Evolutionary conservation across 1,284 basidiomycete genomes (phyloP).

Genomic region (Puccinia novopanici): DNA sequence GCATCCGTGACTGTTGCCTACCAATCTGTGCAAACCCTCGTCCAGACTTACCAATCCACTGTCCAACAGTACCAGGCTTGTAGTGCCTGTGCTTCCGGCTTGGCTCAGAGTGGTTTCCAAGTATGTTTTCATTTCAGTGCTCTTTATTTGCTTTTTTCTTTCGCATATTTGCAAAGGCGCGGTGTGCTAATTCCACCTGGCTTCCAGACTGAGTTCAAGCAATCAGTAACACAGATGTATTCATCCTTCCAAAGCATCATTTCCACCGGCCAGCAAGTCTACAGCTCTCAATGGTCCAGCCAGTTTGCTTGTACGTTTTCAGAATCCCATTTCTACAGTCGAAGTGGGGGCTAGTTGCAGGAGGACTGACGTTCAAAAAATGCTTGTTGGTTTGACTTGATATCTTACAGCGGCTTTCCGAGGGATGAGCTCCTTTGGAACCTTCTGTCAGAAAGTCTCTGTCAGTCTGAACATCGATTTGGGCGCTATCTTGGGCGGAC

Average conservation of each 20-base stretch:
- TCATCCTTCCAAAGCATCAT: not conserved
- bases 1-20: not conserved
- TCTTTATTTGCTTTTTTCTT: too few species aligned
- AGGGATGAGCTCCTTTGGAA: slow-evolving; percentile 20
- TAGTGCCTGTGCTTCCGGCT: not conserved
- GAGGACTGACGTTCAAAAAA: not conserved
- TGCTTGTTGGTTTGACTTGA: not conserved
- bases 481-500: not conserved
- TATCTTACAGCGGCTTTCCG: not conserved
- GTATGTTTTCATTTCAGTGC: not conserved
- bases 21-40: slow-evolving; percentile 16
- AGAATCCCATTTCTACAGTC: too few species aligned
- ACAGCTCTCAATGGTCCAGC: not conserved
- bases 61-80: not conserved
- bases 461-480: not conserved
- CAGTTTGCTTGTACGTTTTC: not conserved
- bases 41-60: slow-evolving; percentile 7
- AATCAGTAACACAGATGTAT: not conserved
- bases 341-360: not conserved
- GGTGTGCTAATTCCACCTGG: too few species aligned
- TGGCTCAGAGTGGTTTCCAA: slow-evolving; percentile 3
- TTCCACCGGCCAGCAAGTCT: not conserved
- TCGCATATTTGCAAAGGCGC: too few species aligned
- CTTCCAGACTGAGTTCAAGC: slow-evolving; percentile 1
- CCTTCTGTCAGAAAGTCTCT: not conserved